Evolutionary conservation across 768 basidiomycete species (phyloP).

Genomic region (Leccinum rimulosum): DNA sequence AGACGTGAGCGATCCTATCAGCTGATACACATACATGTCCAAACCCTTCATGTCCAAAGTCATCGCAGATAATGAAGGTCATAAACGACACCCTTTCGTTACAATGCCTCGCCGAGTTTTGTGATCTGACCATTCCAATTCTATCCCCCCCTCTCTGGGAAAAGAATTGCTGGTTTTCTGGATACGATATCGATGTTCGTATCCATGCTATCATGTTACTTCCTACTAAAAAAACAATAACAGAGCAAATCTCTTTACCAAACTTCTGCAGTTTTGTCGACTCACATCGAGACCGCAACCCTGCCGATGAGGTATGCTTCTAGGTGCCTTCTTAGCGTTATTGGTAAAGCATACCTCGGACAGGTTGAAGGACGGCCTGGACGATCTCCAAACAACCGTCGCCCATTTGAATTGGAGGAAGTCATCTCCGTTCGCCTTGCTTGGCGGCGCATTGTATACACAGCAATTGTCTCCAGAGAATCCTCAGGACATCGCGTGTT

Average conservation of each 20-base stretch:
- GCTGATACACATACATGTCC: constrained; percentile 1
- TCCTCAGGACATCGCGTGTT: constrained; percentile 35
- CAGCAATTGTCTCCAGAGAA: constrained; percentile 27
- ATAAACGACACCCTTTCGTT: constrained; percentile 66
- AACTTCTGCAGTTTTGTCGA: constrained; percentile 55
- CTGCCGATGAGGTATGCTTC: constrained; percentile 54
- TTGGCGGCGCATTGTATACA: constrained; percentile 53
- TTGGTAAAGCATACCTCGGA: background rate
- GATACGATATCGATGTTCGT: constrained; percentile 18
- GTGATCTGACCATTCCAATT: constrained; percentile 51
- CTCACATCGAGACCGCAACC: constrained; percentile 57
- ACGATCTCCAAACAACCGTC: constrained; percentile 45
- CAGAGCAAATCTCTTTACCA: constrained; percentile 43
- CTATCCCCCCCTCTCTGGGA: constrained; percentile 45
- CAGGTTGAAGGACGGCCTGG: constrained; percentile 35
- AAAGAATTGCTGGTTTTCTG: constrained; percentile 27
- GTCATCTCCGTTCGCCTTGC: constrained; percentile 50
- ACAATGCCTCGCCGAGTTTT: constrained; percentile 46
- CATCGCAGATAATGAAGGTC: constrained; percentile 38
- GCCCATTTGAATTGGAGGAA: constrained; percentile 53
- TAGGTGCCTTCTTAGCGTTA: background rate
- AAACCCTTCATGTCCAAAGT: constrained; percentile 26
- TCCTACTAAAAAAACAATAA: constrained; percentile 5
- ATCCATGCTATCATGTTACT: constrained; percentile 9
- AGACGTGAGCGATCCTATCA: constrained; percentile 40